These are phyloP conservation scores for Picea abies DNA, from an alignment of 83 land plant species.

Conservation along the genomic window DNA sequence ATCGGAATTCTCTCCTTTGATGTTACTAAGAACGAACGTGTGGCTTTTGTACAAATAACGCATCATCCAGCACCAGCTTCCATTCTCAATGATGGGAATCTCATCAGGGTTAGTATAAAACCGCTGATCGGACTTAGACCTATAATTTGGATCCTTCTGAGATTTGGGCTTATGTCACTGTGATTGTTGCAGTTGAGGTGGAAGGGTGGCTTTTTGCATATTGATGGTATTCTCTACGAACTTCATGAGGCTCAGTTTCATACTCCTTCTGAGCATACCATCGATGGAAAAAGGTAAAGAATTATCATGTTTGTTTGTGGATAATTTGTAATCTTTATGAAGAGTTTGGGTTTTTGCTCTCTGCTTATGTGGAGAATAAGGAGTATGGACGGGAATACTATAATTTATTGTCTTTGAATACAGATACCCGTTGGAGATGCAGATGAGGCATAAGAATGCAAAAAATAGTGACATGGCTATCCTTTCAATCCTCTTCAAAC, in stretches of 20 bases:
- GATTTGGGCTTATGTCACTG: background rate
- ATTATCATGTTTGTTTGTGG: background rate
- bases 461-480: background rate
- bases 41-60: background rate
- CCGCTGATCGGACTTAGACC: too few species aligned
- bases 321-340: background rate
- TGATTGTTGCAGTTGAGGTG: background rate
- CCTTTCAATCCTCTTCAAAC: constrained; percentile 6
- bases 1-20: constrained; percentile 14
- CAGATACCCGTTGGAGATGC: constrained; percentile 16
- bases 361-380: background rate
- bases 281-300: constrained; percentile 9
- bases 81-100: background rate
- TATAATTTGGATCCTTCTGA: background rate
- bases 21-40: background rate
- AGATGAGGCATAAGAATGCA: constrained; percentile 12
- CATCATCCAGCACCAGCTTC: background rate
- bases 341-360: background rate
- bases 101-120: background rate
- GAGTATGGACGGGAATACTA: background rate
- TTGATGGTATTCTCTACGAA: background rate
- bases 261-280: constrained; percentile 16
- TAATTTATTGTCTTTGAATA: background rate
- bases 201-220: constrained; percentile 9
- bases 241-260: constrained; percentile 7